A percentile compares a stretch with the other conserved stretches of the same genome.
These are phyloP conservation scores for Fagopyrum homotropicum DNA, from an alignment of 148 eudicot species.

Conservation along the genomic window DNA sequence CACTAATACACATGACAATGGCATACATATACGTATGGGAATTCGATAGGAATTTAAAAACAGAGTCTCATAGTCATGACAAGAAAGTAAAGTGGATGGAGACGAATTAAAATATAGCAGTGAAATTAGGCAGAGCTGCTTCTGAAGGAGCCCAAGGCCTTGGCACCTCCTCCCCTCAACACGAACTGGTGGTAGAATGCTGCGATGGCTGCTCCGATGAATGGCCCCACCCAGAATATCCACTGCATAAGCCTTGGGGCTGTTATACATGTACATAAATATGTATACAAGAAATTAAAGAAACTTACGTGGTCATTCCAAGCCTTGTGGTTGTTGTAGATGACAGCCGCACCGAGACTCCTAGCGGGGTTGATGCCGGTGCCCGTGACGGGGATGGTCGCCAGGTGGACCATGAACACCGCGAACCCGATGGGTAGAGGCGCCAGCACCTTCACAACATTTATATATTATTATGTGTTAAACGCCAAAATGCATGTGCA, in stretches of 20 bases:
- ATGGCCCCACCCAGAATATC: constrained; percentile 57
- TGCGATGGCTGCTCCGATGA: constrained; percentile 47
- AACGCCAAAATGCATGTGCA: not conserved
- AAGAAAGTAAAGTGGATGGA: no score
- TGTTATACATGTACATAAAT: not conserved
- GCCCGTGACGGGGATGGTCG: constrained; percentile 25
- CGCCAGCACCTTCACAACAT: constrained; percentile 19
- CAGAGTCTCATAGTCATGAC: no score
- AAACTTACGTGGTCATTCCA: constrained; percentile 25
- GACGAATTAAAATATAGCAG: not conserved
- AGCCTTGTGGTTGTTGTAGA: constrained; percentile 19
- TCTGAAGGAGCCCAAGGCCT: constrained; percentile 43
- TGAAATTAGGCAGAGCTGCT: constrained; percentile 13
- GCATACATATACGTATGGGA: no score
- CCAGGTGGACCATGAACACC: constrained; percentile 27
- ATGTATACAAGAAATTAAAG: not conserved
- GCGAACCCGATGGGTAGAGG: constrained; percentile 29
- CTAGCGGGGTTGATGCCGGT: constrained; percentile 28
- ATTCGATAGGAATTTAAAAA: no score
- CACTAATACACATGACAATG: no score
- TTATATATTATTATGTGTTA: not conserved
- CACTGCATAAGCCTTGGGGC: constrained; percentile 34
- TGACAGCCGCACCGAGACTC: constrained; percentile 23
- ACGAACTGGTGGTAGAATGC: constrained; percentile 46
- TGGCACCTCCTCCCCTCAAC: constrained; percentile 30